Percentiles rank a stretch among this genome's conserved stretches.
Conservation (phyloP, 2,329 filamentous ascomycete genomes). For the Elsinoe arachidis region DNA sequence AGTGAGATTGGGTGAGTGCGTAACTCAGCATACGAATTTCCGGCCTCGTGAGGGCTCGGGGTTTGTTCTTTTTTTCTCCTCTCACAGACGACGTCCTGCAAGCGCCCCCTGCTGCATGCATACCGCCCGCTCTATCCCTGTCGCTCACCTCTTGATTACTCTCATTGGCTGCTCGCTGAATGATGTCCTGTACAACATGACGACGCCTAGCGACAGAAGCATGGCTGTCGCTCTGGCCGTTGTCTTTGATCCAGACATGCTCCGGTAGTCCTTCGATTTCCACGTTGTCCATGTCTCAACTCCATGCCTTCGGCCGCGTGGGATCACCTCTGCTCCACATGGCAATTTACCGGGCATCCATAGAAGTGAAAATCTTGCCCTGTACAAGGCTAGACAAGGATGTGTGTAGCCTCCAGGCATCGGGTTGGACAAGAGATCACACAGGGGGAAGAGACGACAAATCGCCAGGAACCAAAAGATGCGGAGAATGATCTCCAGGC, state of each 20-base stretch:
- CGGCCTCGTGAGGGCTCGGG: neutral
- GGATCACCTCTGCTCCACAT: conserved; percentile 4
- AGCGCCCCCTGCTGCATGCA: conserved; percentile 8
- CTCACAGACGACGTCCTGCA: neutral
- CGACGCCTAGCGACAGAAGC: neutral
- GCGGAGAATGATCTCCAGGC: conserved; percentile 7
- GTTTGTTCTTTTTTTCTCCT: neutral
- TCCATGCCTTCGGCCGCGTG: neutral
- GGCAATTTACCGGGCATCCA: neutral
- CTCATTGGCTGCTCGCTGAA: neutral
- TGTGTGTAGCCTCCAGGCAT: neutral
- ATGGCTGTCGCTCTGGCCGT: neutral
- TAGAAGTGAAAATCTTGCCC: conserved; percentile 1
- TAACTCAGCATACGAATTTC: too few relatives aligned
- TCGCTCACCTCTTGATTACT: neutral
- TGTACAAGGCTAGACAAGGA: neutral
- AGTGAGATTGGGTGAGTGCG: neutral
- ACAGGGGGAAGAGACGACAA: neutral
- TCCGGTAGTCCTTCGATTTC: conserved; percentile 7
- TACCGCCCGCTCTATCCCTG: neutral
- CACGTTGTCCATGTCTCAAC: conserved; percentile 3
- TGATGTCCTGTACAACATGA: neutral
- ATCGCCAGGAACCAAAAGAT: conserved; percentile 2
- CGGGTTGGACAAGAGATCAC: neutral
- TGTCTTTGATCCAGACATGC: neutral